These are phyloP conservation scores for Rhizopogon vinicolor DNA, from an alignment of 768 basidiomycete species.

Conservation along the genomic window DNA sequence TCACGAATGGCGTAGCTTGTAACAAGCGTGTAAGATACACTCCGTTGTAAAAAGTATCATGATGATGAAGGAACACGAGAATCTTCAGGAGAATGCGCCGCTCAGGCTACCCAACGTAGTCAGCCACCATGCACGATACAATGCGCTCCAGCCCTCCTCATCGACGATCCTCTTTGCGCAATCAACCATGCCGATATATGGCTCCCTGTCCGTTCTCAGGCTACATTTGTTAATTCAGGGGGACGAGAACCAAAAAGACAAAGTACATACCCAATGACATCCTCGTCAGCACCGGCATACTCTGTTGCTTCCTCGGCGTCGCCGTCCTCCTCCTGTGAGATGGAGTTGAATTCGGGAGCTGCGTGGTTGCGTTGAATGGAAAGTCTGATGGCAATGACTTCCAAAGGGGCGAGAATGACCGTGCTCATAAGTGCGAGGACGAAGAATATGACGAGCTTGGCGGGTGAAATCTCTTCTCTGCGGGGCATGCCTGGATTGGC, in stretches of 20 bases:
- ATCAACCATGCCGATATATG: conserved; percentile 70
- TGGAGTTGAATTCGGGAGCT: conserved; percentile 68
- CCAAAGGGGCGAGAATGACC: conserved; percentile 63
- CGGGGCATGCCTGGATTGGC: conserved; percentile 26
- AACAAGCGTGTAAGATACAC: too few relatives aligned
- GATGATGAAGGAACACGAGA: neutral
- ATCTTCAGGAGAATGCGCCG: conserved; percentile 39
- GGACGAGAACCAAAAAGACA: neutral
- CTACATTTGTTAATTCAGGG: conserved; percentile 27
- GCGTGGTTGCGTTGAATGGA: conserved; percentile 85
- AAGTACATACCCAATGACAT: conserved; percentile 71
- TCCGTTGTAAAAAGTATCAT: neutral
- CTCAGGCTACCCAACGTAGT: conserved; percentile 59
- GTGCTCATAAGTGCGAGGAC: conserved; percentile 53
- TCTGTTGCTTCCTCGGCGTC: conserved; percentile 57
- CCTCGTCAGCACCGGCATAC: conserved; percentile 69
- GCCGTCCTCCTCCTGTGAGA: conserved; percentile 67
- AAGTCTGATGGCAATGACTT: conserved; percentile 74
- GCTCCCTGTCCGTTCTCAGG: conserved; percentile 72
- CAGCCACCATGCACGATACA: conserved; percentile 87
- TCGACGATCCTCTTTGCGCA: conserved; percentile 72
- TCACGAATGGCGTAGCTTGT: neutral
- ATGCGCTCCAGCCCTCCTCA: conserved; percentile 70
- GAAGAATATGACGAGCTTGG: conserved; percentile 54
- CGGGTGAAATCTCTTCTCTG: conserved; percentile 39